A percentile compares a stretch with the other conserved stretches of the same genome.
Conservation (phyloP, 495 filamentous ascomycete species). For the Tuber umbilicatum region DNA sequence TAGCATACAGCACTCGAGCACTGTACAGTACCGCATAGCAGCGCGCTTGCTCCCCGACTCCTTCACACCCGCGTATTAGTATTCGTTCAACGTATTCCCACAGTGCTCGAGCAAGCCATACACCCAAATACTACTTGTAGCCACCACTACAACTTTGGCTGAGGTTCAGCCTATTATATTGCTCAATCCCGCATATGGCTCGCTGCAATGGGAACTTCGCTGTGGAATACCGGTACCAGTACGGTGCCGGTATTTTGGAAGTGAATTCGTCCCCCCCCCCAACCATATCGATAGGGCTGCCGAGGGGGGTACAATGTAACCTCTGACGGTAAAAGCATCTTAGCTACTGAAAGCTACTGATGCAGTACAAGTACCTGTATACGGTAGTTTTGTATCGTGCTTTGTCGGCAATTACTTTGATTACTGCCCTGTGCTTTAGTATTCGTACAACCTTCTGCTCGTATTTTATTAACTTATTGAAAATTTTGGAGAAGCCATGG, state of each 20-base stretch:
- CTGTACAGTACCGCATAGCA: not conserved
- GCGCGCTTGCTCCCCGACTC: not conserved
- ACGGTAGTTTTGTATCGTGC: not conserved
- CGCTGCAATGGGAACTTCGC: too few relatives aligned
- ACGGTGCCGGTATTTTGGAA: not conserved
- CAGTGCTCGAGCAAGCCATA: not conserved
- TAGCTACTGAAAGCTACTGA: not conserved
- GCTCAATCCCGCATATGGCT: not conserved
- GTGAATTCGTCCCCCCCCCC: not conserved
- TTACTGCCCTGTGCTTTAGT: too few relatives aligned
- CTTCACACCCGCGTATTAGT: not conserved
- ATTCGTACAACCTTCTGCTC: not conserved
- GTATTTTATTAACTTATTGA: not conserved
- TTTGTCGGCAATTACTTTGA: not conserved
- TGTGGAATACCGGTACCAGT: not conserved
- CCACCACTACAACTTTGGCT: not conserved
- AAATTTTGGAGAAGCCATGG: not conserved
- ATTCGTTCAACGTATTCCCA: not conserved
- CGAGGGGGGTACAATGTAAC: not conserved
- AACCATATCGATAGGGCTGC: not conserved
- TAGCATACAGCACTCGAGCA: not conserved
- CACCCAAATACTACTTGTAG: not conserved
- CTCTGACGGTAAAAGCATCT: not conserved
- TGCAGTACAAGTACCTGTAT: not conserved
- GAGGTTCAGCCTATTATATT: not conserved